Conservation (phyloP, 1,139 yeast species). For the Lodderomyces pseudojiufengensis region DNA sequence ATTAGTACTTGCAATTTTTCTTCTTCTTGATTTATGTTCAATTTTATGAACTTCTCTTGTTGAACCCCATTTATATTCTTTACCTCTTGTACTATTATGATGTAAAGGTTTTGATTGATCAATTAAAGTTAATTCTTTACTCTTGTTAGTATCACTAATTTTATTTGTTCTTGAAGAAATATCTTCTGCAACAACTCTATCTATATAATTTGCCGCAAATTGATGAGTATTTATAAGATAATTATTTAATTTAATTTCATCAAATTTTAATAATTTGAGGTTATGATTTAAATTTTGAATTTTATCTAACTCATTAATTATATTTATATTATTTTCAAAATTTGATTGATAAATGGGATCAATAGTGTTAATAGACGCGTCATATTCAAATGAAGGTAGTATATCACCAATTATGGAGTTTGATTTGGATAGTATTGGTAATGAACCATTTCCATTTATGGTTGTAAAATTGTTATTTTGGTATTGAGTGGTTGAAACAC, state of each 20-base stretch:
- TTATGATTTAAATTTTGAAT: conserved; percentile 25
- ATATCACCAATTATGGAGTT: conserved; percentile 10
- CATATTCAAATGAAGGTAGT: conserved; percentile 5
- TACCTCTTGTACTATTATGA: conserved; percentile 22
- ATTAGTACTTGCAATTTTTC: conserved; percentile 10
- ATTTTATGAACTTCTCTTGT: conserved; percentile 21
- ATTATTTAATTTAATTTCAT: conserved; percentile 24
- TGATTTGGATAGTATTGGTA: conserved; percentile 2
- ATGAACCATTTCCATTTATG: not conserved
- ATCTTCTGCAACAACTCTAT: conserved; percentile 37
- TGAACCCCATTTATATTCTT: conserved; percentile 33
- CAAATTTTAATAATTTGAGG: conserved; percentile 26
- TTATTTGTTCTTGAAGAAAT: conserved; percentile 22
- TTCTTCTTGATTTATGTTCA: conserved; percentile 13
- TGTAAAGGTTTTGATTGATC: conserved; percentile 18
- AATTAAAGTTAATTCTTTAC: conserved; percentile 14
- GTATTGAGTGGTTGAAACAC: not conserved
- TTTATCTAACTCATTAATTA: conserved; percentile 28
- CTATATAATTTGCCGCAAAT: conserved; percentile 31
- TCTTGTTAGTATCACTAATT: conserved; percentile 17
- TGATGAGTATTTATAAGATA: conserved; percentile 24
- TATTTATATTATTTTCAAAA: conserved; percentile 26
- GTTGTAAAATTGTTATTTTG: conserved; percentile 2
- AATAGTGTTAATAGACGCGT: conserved; percentile 3
- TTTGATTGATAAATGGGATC: conserved; percentile 12